Evolutionary conservation across 2,329 filamentous ascomycete genomes (phyloP).

Genomic region (Xylaria sp.): DNA sequence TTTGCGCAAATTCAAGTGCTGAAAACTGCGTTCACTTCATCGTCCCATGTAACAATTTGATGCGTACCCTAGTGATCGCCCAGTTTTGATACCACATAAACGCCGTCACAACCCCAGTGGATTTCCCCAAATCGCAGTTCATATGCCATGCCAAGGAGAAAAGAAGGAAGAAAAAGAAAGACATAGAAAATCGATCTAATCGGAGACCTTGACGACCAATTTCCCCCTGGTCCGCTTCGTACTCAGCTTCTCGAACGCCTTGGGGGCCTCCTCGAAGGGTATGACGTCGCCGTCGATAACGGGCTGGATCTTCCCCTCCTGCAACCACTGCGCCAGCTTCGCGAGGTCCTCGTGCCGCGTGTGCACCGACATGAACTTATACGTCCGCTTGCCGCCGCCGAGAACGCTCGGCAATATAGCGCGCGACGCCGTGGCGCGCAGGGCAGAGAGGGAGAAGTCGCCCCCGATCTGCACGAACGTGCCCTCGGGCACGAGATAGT

Average conservation of each 20-base stretch:
- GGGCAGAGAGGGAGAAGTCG: slow-evolving; percentile 39
- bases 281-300: slow-evolving; percentile 65
- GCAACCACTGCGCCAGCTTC: slow-evolving; percentile 65
- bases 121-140: not conserved
- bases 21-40: not conserved
- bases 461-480: slow-evolving; percentile 65
- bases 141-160: not conserved
- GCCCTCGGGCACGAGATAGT: slow-evolving; percentile 61
- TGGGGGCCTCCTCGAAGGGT: slow-evolving; percentile 64
- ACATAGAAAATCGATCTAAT: slow-evolving; percentile 3
- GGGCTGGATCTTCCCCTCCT: slow-evolving; percentile 66
- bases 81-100: not conserved
- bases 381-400: slow-evolving; percentile 56
- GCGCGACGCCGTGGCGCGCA: slow-evolving; percentile 41
- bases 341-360: slow-evolving; percentile 58
- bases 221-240: slow-evolving; percentile 68
- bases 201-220: slow-evolving; percentile 57
- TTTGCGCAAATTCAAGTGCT: not conserved
- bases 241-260: slow-evolving; percentile 69
- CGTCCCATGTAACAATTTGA: not conserved
- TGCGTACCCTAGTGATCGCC: not conserved
- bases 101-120: not conserved
- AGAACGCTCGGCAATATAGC: slow-evolving; percentile 50
- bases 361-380: slow-evolving; percentile 52
- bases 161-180: not conserved